Base-by-base conservation (phyloP, 2,329 filamentous ascomycete species). In the Diaporthe ampelina region DNA sequence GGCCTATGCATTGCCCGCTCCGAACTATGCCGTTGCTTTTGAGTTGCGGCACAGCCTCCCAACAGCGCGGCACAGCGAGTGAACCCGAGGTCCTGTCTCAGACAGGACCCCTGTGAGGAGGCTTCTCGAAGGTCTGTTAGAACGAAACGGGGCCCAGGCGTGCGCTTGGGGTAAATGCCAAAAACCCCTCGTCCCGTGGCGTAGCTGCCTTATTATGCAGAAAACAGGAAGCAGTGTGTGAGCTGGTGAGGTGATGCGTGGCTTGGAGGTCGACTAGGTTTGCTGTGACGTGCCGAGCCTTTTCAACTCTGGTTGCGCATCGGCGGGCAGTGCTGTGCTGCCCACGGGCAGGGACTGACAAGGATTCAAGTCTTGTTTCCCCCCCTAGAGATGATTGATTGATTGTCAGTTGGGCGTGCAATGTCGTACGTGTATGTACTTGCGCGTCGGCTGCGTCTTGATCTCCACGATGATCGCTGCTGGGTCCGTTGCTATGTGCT, bases 401-500 rank as follows among this genome's bases (percentile, higher is more conserved):
- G 32, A n/a, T n/a, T 37, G 11, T 58, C 54, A 37, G 52, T n/a
- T 37, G 29, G n/a, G 54, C 32, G 29, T 58, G 54, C 11, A 37
- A 24, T 57, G 29, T 21, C 45, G 45, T 37, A 67, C 45, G 45
- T 67, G n/a, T 37, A 48, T 37, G 61, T 21, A 52, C 26, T 35
- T 50, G 61, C 26, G 45, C 37, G 61, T 26, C 61, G n/a, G 9
- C 63, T 56, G 15, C 24, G 56, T 54, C 43, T 40, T 61, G 54
- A 26, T 26, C 72, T 15, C 40, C 63, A 54, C 50, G 61, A 35
- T 24, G 67, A 68, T 73, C 37, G 24, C 21, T 24, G 35, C 50
- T 40, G 37, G 32, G 45, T 54, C 24, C 37, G 40, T 70, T 73
- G 74, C 72, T 70, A 73, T 70, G 57, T 75, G 57, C 74, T 69